Conservation (phyloP, 495 filamentous ascomycete genomes). For the Penicillium odoratum region DNA sequence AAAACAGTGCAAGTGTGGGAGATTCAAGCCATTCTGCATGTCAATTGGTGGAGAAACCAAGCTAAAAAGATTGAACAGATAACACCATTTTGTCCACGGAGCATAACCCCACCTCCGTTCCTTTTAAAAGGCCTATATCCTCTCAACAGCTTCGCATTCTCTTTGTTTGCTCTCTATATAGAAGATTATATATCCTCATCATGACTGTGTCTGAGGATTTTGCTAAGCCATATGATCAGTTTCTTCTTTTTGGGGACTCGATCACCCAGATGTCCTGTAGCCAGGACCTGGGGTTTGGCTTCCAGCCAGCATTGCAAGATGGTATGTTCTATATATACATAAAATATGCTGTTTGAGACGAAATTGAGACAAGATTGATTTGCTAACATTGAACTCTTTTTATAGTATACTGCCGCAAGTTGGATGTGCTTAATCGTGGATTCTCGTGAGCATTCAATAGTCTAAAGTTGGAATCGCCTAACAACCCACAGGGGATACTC, state of each 20-base stretch:
- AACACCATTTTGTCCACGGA: constrained; percentile 2
- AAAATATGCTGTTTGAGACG: no score
- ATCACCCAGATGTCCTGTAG: constrained; percentile 65
- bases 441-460: constrained; percentile 48
- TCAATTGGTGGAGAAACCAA: constrained; percentile 2
- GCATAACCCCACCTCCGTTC: not conserved
- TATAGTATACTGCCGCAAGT: constrained; percentile 58
- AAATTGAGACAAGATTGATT: no score
- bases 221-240: constrained; percentile 59
- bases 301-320: constrained; percentile 69
- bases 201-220: constrained; percentile 8
- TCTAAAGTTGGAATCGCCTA: not conserved
- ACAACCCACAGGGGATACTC: constrained; percentile 59
- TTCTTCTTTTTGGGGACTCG: constrained; percentile 82
- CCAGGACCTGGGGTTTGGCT: constrained; percentile 63
- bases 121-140: not conserved
- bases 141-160: not conserved
- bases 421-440: constrained; percentile 71
- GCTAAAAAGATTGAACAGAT: not conserved
- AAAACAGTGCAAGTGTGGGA: not conserved
- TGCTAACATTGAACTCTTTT: not conserved
- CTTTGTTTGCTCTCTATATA: not conserved
- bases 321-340: constrained; percentile 39
- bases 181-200: not conserved
- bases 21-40: not conserved